phyloP scores from a whole-genome alignment of 2,329 filamentous ascomycete genomes.

The Ophiostoma novo-ulmi region DNA sequence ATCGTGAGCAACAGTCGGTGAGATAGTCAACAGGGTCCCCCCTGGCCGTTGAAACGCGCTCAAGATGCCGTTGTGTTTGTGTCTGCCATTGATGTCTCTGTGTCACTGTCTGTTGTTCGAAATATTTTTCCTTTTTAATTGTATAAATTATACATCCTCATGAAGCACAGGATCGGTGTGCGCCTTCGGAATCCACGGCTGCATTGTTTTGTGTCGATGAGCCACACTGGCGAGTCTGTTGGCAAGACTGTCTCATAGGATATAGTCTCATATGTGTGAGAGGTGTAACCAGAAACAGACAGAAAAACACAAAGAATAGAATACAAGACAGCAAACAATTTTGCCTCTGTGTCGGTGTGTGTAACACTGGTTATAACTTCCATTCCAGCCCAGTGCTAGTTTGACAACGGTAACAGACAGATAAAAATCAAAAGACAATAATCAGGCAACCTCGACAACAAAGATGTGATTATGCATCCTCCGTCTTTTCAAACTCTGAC shows the following conservation, averaged over 20 bases:
- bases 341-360: not conserved
- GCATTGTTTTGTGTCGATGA: slow-evolving; percentile 17
- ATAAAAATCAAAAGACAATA: not conserved
- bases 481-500: not conserved
- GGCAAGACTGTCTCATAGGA: not conserved
- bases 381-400: not conserved
- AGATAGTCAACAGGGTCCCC: not conserved
- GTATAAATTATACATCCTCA: not conserved
- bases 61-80: not conserved
- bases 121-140: too few relatives aligned
- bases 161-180: slow-evolving; percentile 19
- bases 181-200: slow-evolving; percentile 17
- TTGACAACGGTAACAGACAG: too few relatives aligned
- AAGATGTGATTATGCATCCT: not conserved
- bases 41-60: slow-evolving; percentile 3
- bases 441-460: not conserved
- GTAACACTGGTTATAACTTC: slow-evolving; percentile 7
- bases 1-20: not conserved
- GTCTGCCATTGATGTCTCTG: not conserved
- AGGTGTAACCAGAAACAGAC: too few relatives aligned
- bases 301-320: not conserved
- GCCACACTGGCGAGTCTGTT: slow-evolving; percentile 2
- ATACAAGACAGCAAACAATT: not conserved
- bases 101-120: not conserved
- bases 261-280: too few relatives aligned